phyloP scores from a whole-genome alignment of 2,329 filamentous ascomycete genomes.

The Beauveria varroae region DNA sequence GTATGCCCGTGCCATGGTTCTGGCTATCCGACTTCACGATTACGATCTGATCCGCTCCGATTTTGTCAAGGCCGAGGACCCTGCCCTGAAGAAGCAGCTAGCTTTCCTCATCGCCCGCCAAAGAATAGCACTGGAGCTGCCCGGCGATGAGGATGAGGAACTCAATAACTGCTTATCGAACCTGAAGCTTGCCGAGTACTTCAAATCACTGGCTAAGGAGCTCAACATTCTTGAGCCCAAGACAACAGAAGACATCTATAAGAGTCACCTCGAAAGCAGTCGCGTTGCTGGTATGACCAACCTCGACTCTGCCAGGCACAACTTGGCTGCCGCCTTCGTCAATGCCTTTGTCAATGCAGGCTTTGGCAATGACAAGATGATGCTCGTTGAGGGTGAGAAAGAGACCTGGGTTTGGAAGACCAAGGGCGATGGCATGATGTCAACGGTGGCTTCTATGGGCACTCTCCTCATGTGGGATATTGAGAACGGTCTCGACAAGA shows the following conservation, averaged over 20 bases:
- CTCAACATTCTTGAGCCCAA: conserved; percentile 96
- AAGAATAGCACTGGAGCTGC: conserved; percentile 71
- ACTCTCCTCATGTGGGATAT: conserved; percentile 92
- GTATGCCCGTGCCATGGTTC: conserved; percentile 83
- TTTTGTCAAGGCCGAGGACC: conserved; percentile 73
- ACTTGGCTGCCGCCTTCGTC: conserved; percentile 90
- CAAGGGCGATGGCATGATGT: conserved; percentile 96
- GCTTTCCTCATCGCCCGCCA: conserved; percentile 89
- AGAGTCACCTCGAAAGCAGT: conserved; percentile 94
- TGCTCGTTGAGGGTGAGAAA: conserved; percentile 84
- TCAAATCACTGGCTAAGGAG: conserved; percentile 90
- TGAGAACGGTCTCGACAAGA: conserved; percentile 83
- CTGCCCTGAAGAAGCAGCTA: conserved; percentile 82
- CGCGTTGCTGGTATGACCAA: conserved; percentile 90
- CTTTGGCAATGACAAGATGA: conserved; percentile 94
- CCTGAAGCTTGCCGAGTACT: conserved; percentile 79
- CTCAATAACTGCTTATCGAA: conserved; percentile 82
- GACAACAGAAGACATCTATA: conserved; percentile 97
- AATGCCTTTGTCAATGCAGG: conserved; percentile 97
- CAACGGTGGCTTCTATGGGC: conserved; percentile 87
- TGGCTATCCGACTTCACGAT: conserved; percentile 92
- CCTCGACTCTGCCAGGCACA: conserved; percentile 90
- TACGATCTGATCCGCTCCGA: conserved; percentile 72
- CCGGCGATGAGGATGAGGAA: conserved; percentile 64
- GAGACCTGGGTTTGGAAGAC: conserved; percentile 98